Evolutionary conservation across 371 early-diverging fungal genomes (phyloP), one percentile per base, ranked within the genome.

Genomic region (Rhizopus sp.): DNA sequence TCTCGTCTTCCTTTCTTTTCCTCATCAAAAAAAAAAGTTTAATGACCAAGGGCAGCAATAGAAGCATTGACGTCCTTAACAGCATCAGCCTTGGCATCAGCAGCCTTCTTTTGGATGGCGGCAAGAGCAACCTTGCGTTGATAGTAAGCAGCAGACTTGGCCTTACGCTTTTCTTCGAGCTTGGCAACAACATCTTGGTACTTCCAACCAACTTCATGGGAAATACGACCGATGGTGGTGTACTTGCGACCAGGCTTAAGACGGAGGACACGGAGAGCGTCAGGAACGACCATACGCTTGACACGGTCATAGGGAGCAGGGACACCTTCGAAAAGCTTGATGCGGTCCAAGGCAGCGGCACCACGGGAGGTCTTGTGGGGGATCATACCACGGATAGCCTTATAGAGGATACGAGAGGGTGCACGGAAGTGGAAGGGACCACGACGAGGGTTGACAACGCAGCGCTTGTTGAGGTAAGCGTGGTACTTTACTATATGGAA

Each of bases 371-470:
- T 94, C 91, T 97, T 99, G 90, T 99, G 97, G 59, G 98, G 98
- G 70, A 98, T 75, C 99, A 99, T 99, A 68, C 99, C 98, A 67
- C 98, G 93, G 74, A 99, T 84, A 44, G 94, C 86, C 77, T 95
- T 93, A 86, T 90, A 93, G 83, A 99, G 93, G 85, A 96, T 93
- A 76, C 94, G 95, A 58, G 95, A 95, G 53, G 99, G 99, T 64
- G 98, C 97, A 65, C 93, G 90, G 93, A 96, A 98, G 80, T 99
- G 99, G 93, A 96, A 99, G 44, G 99, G 91, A 71, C 99, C 99
- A 63, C 67, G 92, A 60, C 75, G 73, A 74, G 99, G 99, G 89
- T 99, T 99, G 72, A 98, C 93, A 76, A 95, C 68, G 79, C 94
- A 93, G 75, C 99, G 97, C 93, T 99, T 99, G 83, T 91, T 91